Conservation (phyloP, 495 filamentous ascomycete species). For the Penicillium psychrofluorescens region DNA sequence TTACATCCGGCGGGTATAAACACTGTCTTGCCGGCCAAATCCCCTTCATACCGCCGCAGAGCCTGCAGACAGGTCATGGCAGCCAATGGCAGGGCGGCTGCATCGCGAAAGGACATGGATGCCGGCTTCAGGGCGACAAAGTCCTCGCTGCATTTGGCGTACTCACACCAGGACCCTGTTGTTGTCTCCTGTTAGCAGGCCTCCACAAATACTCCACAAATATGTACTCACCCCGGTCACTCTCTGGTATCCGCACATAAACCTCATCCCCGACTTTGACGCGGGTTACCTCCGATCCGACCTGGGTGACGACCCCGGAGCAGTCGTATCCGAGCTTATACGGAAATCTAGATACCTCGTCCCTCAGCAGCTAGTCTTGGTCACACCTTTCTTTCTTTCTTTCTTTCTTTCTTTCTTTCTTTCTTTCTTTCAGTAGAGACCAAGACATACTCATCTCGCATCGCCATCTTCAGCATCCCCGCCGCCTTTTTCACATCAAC, state of each 20-base stretch:
- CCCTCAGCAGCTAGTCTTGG: slow-evolving; percentile 38
- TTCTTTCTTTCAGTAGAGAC: background rate
- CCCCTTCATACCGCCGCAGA: slow-evolving; percentile 28
- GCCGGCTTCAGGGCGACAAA: slow-evolving; percentile 29
- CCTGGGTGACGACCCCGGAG: slow-evolving; percentile 35
- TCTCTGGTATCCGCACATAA: slow-evolving; percentile 23
- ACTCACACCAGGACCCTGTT: slow-evolving; percentile 26
- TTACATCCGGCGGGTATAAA: slow-evolving; percentile 39
- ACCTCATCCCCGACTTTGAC: slow-evolving; percentile 43
- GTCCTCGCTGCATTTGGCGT: slow-evolving; percentile 23
- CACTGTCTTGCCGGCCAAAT: slow-evolving; percentile 43
- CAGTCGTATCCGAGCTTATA: slow-evolving; percentile 33
- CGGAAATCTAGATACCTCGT: slow-evolving; percentile 18
- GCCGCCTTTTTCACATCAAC: slow-evolving; percentile 1
- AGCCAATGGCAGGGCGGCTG: slow-evolving; percentile 28
- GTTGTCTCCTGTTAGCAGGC: slow-evolving; percentile 26
- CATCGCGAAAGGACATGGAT: slow-evolving; percentile 27
- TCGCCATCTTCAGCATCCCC: slow-evolving; percentile 17
- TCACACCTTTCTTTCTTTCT: background rate
- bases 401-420: too few species aligned
- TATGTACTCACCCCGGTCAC: too few species aligned
- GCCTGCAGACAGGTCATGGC: slow-evolving; percentile 35
- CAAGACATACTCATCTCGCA: slow-evolving; percentile 11
- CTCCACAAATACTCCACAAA: too few species aligned
- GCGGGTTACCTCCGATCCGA: slow-evolving; percentile 29